Evolutionary conservation across 495 filamentous ascomycete genomes (phyloP), one percentile per base, ranked within the genome.

Genomic region (Aspergillus mulundensis): DNA sequence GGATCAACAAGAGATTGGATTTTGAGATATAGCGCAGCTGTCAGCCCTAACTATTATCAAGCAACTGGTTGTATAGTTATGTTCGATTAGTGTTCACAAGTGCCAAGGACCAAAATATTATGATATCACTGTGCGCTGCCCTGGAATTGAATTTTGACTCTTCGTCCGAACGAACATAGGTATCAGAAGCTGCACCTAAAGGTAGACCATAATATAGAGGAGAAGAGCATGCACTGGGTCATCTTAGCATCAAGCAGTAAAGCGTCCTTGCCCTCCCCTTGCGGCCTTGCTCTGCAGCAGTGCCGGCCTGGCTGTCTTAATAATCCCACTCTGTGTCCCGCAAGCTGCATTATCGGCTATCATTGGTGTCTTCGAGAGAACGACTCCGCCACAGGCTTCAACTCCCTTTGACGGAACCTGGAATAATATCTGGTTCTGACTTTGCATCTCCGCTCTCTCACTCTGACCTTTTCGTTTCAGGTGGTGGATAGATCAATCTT

Each of bases 341-440:
- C 56, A 57, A 42, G 23, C 39, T 25, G 14, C n/a, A 24, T 30
- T 45, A 7, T 47, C 41, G 44, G 53, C 61, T 59, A 57, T 60
- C 56, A 62, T 64, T 64, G 64, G 61, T 30, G 51, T 36, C 36
- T 60, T 56, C 19, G 4, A 52, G 25, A 28, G 4, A 4, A 8
- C 25, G 57, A 66, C 64, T 66, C 64, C 64, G 64, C 64, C 64
- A 66, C 64, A 60, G 60, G 53, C 58, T 63, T 61, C 60, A 59
- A 54, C 51, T 56, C 53, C 59, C 50, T 60, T 58, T 46, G 42
- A 56, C n/a, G n/a, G n/a, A n/a, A n/a, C 55, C 57, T 57, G 57
- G 56, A 57, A 57, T 53, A 41, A n/a, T 50, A 23, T 38, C 47
- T 21, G 30, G 20, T 30, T 45, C 25, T 36, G 20, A 50, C 24